Base-by-base conservation (phyloP, 768 basidiomycete genomes). In the Mycena latifolia region DNA sequence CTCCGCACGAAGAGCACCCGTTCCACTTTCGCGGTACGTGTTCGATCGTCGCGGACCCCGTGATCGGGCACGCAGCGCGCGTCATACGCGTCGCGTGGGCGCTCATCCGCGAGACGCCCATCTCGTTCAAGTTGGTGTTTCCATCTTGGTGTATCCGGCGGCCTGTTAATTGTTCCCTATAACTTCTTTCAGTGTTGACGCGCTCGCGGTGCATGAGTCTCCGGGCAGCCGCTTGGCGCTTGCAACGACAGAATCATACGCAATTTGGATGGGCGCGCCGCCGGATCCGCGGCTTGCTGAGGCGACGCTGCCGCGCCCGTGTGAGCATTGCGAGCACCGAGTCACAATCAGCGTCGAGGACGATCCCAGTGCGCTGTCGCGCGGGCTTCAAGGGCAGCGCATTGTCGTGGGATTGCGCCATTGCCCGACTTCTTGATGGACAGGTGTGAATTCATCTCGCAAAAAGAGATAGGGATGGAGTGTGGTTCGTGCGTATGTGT, bases 281-380 rank as follows among this genome's bases (percentile, higher is more conserved):
- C 50, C 28, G 2, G 51, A 41, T 12, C 25, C 37, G 15, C 20
- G 24, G 18, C 50, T 51, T 8, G 29, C 18, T 4, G 22, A 25
- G 1, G 29, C 20, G 17, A 31, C 29, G 8, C 17, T 15, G 29
- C 35, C 52, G 43, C 8, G 27, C n/a, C 47, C 58, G 11, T 62
- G 61, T 25, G 17, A 17, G 9, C 61, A 31, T n/a, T 62, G 61
- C 61, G 31, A 53, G 33, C 61, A 62, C 33, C 25, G 28, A 3
- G 31, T 62, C 31, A 47, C 22, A 8, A 39, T 39, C 37, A 9
- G 15, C 37, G 37, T 18, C 5, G 37, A 39, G 4, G 14, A 4
- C 10, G 37, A 39, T 18, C 4, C 6, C 37, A 8, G 7, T 15
- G 37, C 37, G 14, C 5, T 4, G 10, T 5, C 37, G 8, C 37